Base-by-base conservation (phyloP, 768 basidiomycete species). In the Gyrodon lividus region DNA sequence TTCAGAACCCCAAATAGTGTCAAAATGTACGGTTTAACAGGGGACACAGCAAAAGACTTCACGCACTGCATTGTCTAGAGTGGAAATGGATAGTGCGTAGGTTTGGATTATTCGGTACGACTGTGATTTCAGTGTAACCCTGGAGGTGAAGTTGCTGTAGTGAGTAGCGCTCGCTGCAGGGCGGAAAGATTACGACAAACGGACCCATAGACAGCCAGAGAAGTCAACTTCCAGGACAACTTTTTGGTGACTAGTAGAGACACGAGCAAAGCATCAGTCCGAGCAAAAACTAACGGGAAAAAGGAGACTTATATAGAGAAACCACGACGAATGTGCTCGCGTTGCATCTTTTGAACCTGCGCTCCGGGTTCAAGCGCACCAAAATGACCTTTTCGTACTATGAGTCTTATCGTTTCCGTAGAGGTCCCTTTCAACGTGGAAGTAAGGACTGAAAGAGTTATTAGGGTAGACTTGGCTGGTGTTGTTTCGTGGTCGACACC, bases 181-280 rank as follows among this genome's bases (percentile, higher is more conserved):
- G 51, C 50, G 17, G 45, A 54, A 55, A 43, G 50, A 65, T 63
- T 4, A 58, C 69, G 58, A 50, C 46, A 30, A 44, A 65, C 83
- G 58, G 72, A 90, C 94, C 81, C 88, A 89, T 62, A 94, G 78
- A 64, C 78, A 77, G 19, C 96, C 96, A 7, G 86, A 79, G 69
- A 97, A 93, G 76, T 95, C 92, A 55, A 98, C 84, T 73, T 96
- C 92, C 59, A 98, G 75, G 55, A 91, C 89, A 45, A 97, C 94
- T 69, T 92, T 92, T 80, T 98, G 96, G 73, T 96, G 90, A 73
- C 88, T 91, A 85, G 87, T 92, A 84, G 69, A 86, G 68, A 83
- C 77, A 69, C 61, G 66, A 61, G 55, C 4, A 46, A 59, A 68
- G 74, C 67, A 82, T 80, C 79, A 80, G 69, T 55, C 72, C 62